A percentile compares a stretch with the other conserved stretches of the same genome.
phyloP scores from a whole-genome alignment of 805 yeast genomes.

The Saturnispora hagleri region DNA sequence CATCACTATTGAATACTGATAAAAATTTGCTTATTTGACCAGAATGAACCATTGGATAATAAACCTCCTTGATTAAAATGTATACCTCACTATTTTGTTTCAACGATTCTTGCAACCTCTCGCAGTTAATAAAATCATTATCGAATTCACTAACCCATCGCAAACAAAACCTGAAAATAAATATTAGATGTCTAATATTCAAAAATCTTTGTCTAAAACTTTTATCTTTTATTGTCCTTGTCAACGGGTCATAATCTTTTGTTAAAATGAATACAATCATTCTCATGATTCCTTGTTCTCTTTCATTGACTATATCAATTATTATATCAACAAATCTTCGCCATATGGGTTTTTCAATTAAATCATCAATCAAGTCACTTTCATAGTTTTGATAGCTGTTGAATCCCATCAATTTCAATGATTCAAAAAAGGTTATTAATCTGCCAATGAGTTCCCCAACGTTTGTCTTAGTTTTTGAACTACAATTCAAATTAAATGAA shows the following conservation, averaged over 20 bases:
- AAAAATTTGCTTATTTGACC: not conserved
- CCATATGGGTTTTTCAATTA: not conserved
- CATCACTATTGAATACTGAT: not conserved
- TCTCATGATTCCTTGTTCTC: conserved; percentile 5
- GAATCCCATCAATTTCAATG: not conserved
- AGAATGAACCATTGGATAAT: conserved; percentile 1
- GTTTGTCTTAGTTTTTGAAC: not conserved
- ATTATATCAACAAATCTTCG: conserved; percentile 1
- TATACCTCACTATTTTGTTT: not conserved
- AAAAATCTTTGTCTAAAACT: not conserved
- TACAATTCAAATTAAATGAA: not conserved
- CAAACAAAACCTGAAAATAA: conserved; percentile 3
- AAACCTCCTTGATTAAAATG: not conserved
- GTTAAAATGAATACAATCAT: not conserved
- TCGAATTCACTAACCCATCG: conserved; percentile 3
- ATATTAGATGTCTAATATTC: not conserved
- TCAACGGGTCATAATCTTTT: not conserved
- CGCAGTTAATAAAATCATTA: conserved; percentile 1
- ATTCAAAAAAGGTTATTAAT: conserved; percentile 2
- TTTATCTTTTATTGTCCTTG: not conserved
- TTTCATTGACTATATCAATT: conserved; percentile 3
- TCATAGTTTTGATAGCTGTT: conserved; percentile 2
- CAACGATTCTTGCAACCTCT: not conserved
- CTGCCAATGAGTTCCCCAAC: not conserved
- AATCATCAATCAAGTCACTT: not conserved